Percentiles rank a stretch among this genome's conserved stretches.
phyloP scores from a whole-genome alignment of 495 filamentous ascomycete genomes.

The Zalerion maritima region DNA sequence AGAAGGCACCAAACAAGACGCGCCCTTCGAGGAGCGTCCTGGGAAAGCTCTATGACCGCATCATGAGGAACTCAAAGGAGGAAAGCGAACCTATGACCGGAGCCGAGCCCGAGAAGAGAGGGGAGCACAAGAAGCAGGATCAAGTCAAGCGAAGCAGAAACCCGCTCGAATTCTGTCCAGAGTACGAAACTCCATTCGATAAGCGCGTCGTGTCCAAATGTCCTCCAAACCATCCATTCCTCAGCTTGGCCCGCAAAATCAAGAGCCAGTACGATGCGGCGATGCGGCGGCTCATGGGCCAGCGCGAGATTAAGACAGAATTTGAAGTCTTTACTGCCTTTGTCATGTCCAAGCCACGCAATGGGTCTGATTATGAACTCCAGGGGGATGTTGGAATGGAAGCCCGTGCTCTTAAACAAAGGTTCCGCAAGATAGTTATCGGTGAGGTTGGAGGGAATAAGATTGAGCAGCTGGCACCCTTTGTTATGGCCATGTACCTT shows the following conservation, averaged over 20 bases:
- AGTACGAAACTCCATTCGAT: conserved; percentile 60
- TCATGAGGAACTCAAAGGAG: too few species aligned
- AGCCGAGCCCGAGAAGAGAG: conserved; percentile 41
- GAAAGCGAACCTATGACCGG: too few species aligned
- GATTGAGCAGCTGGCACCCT: conserved; percentile 44
- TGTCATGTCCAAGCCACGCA: conserved; percentile 51
- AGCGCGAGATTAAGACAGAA: conserved; percentile 73
- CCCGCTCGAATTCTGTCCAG: conserved; percentile 53
- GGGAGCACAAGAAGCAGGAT: too few species aligned
- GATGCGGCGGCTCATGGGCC: conserved; percentile 68
- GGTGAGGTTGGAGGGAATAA: conserved; percentile 44
- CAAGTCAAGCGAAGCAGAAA: too few species aligned
- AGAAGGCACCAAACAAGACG: conserved; percentile 42
- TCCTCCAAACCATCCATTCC: conserved; percentile 31
- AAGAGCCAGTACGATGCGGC: conserved; percentile 67
- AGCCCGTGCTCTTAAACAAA: conserved; percentile 45
- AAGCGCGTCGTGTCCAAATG: conserved; percentile 55
- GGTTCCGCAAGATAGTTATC: conserved; percentile 49
- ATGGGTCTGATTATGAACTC: conserved; percentile 64
- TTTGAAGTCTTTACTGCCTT: conserved; percentile 87
- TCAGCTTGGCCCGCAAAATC: conserved; percentile 45
- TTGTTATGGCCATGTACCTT: conserved; percentile 76
- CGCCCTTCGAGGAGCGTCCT: conserved; percentile 63
- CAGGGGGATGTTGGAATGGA: conserved; percentile 65
- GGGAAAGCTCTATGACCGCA: conserved; percentile 76